Evolutionary conservation across 352 stramenopile species (phyloP).

Genomic region (Phytophthora europaea): DNA sequence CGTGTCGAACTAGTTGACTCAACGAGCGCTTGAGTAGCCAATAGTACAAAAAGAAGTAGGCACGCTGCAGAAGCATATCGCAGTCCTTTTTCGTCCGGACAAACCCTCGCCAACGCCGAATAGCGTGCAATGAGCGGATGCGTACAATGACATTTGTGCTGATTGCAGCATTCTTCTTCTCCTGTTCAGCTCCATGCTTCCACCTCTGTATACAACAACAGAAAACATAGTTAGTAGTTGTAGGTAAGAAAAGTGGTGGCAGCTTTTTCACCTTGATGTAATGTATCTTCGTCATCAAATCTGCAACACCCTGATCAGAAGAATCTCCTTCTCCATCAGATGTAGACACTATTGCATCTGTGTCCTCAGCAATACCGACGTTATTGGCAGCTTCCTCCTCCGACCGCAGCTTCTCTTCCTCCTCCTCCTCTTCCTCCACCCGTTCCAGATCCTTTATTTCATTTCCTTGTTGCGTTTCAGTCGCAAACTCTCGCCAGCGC

Average conservation of each 20-base stretch:
- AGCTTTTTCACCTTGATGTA: slow-evolving; percentile 24
- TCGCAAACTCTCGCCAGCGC: slow-evolving; percentile 41
- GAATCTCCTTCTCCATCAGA: slow-evolving; percentile 14
- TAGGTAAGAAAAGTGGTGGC: neutral
- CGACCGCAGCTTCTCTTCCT: neutral
- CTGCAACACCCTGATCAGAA: neutral
- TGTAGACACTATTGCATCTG: neutral
- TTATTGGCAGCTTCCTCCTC: neutral
- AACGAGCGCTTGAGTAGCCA: slow-evolving; percentile 40
- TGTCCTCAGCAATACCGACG: neutral
- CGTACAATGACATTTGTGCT: neutral
- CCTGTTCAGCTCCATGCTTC: neutral
- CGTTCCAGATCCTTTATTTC: neutral
- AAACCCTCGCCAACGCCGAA: slow-evolving; percentile 32
- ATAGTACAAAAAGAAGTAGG: slow-evolving; percentile 50
- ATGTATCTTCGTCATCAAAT: slow-evolving; percentile 11
- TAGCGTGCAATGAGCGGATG: slow-evolving; percentile 17
- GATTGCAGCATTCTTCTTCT: neutral
- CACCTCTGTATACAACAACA: slow-evolving; percentile 14
- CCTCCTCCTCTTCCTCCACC: neutral
- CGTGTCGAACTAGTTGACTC: slow-evolving; percentile 20
- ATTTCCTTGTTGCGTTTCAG: slow-evolving; percentile 3
- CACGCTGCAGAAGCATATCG: slow-evolving; percentile 22
- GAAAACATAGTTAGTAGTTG: neutral
- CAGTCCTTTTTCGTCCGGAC: slow-evolving; percentile 24